A percentile compares a stretch with the other conserved stretches of the same genome.
These are phyloP conservation scores for Didymella arachidicola DNA, from an alignment of 2,329 filamentous ascomycete genomes.

Conservation along the genomic window DNA sequence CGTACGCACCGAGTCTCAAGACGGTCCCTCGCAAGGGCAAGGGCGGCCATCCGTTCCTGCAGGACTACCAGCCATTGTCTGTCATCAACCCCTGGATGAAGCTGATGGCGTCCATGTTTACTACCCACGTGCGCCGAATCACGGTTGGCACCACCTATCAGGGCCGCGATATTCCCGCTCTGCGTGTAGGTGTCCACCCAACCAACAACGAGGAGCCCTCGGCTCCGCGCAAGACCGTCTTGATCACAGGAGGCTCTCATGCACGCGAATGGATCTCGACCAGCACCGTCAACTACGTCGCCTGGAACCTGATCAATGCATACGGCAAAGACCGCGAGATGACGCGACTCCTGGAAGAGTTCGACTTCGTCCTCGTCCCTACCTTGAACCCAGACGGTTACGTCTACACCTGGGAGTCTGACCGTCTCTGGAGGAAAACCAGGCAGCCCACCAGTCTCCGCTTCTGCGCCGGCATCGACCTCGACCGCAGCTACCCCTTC, in stretches of 20 bases:
- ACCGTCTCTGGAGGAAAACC: conserved; percentile 95
- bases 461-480: conserved; percentile 86
- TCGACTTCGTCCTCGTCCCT: conserved; percentile 88
- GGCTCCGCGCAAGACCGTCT: conserved; percentile 73
- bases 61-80: conserved; percentile 86
- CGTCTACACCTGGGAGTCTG: conserved; percentile 88
- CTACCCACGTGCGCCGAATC: conserved; percentile 75
- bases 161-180: conserved; percentile 82
- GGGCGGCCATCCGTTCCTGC: conserved; percentile 74
- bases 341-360: conserved; percentile 79
- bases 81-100: conserved; percentile 93
- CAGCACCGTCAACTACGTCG: conserved; percentile 88
- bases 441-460: conserved; percentile 80
- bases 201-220: conserved; percentile 57
- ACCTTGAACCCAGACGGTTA: conserved; percentile 94
- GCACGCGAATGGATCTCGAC: conserved; percentile 96
- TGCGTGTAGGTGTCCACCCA: conserved; percentile 74
- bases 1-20: conserved; percentile 37
- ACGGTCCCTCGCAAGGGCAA: conserved; percentile 57
- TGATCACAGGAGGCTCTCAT: conserved; percentile 87
- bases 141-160: conserved; percentile 87
- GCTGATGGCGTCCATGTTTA: conserved; percentile 88
- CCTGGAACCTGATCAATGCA: conserved; percentile 84
- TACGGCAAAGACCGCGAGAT: conserved; percentile 77
- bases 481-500: conserved; percentile 86